Evolutionary conservation across 352 stramenopile genomes (phyloP).

Genomic region (Phytophthora cajani): DNA sequence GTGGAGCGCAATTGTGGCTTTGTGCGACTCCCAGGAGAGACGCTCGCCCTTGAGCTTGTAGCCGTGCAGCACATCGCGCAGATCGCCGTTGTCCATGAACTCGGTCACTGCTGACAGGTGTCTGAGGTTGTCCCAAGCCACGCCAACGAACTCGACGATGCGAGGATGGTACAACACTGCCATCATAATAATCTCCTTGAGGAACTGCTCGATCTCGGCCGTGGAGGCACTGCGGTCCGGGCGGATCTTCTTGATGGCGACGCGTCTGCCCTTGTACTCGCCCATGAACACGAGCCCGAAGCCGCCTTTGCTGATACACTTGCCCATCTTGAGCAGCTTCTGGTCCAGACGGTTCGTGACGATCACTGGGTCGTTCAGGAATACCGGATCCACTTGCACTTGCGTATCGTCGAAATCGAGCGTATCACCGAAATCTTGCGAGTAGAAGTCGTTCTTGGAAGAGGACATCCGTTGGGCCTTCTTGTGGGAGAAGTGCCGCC

Average conservation of each 20-base stretch:
- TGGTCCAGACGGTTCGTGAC: slow-evolving; percentile 51
- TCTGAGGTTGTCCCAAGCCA: slow-evolving; percentile 49
- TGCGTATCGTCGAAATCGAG: slow-evolving; percentile 44
- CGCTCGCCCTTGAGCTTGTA: slow-evolving; percentile 43
- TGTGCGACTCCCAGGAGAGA: slow-evolving; percentile 52
- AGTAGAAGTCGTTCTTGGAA: slow-evolving; percentile 43
- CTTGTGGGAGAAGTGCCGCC: slow-evolving; percentile 25
- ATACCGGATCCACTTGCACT: slow-evolving; percentile 37
- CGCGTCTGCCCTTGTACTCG: slow-evolving; percentile 42
- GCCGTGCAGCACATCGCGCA: slow-evolving; percentile 51
- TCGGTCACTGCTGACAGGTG: slow-evolving; percentile 60
- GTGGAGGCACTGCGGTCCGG: slow-evolving; percentile 30
- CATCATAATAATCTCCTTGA: slow-evolving; percentile 58
- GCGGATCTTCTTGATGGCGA: slow-evolving; percentile 63
- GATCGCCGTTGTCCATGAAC: slow-evolving; percentile 64
- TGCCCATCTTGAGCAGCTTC: slow-evolving; percentile 48
- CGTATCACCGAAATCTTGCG: slow-evolving; percentile 35
- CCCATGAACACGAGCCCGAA: slow-evolving; percentile 62
- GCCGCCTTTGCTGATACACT: slow-evolving; percentile 50
- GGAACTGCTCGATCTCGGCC: slow-evolving; percentile 46
- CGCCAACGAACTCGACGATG: slow-evolving; percentile 57
- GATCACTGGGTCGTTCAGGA: slow-evolving; percentile 57
- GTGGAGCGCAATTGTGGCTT: slow-evolving; percentile 54
- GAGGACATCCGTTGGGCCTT: slow-evolving; percentile 27
- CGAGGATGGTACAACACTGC: slow-evolving; percentile 49